Evolutionary conservation across 2,329 filamentous ascomycete genomes (phyloP).

Genomic region (Penicillium sp.): DNA sequence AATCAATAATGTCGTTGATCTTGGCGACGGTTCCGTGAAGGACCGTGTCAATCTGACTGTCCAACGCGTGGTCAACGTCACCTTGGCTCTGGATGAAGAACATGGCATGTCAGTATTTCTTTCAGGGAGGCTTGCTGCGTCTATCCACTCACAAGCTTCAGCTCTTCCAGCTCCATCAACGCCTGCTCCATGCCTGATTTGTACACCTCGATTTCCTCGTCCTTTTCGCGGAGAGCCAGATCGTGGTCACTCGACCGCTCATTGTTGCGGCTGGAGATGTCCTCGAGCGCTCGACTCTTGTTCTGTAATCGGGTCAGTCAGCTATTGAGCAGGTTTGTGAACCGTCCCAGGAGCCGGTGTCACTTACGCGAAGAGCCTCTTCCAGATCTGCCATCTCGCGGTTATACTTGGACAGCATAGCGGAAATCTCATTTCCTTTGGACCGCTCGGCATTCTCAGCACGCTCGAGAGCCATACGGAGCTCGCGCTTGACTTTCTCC

Average conservation of each 20-base stretch:
- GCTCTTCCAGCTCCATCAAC: conserved; percentile 81
- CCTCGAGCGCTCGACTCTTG: conserved; percentile 82
- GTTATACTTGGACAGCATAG: conserved; percentile 93
- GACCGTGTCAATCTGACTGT: conserved; percentile 85
- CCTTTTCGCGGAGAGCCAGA: conserved; percentile 80
- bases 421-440: conserved; percentile 91
- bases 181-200: conserved; percentile 98
- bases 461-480: conserved; percentile 83
- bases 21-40: conserved; percentile 81
- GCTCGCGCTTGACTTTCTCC: conserved; percentile 88
- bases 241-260: conserved; percentile 84
- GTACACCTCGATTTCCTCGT: conserved; percentile 96
- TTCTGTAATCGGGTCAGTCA: conserved; percentile 46
- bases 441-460: conserved; percentile 86
- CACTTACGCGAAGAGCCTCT: conserved; percentile 63
- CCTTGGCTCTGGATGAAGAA: conserved; percentile 51
- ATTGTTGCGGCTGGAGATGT: conserved; percentile 68
- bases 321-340: not conserved
- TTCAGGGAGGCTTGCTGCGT: not conserved
- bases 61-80: conserved; percentile 71
- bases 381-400: conserved; percentile 95
- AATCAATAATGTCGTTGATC: conserved; percentile 97
- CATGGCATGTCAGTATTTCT: not conserved
- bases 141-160: conserved; percentile 52
- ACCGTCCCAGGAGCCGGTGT: not conserved